Evolutionary conservation across 2,329 filamentous ascomycete genomes (phyloP), one percentile per base, ranked within the genome.

Genomic region (Aaosphaeria pasadenensis): DNA sequence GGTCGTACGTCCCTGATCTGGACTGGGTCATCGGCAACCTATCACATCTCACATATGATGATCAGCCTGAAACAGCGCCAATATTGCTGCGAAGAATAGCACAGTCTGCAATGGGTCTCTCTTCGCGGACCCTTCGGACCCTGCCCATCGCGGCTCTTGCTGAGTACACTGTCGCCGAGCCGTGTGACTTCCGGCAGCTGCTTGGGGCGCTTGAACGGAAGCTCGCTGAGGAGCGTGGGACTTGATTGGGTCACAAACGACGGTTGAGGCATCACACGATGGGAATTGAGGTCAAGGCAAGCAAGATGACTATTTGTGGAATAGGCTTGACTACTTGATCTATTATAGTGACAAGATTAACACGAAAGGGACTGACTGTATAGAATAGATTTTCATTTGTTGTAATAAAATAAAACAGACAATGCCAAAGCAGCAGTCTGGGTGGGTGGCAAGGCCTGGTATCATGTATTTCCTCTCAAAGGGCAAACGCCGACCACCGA

Each of bases 21-120:
- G 54, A 58, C 11, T 64, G 70, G 50, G 70, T 64, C 51, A 47
- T 52, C 6, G 41, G 62, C 5, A 24, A 24, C 17, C 17, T 24
- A 24, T 24, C 17, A 24, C 44, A 54, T 35, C 50, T 57, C 7
- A 42, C 48, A 5, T 39, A 55, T 39, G 17, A 24, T 24, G 17
- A 24, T 24, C 48, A 53, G 17, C 50, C 58, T 3, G 36, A 57
- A 1, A 60, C 63, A 31, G 56, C 62, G 1, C 64, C 60, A 9
- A 48, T 52, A 2, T 59, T 61, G 35, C 53, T 74, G 3, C 65
- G 61, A 57, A 42, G 43, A 1, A 52, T 74, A 7, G 60, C 71
- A 5, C 50, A 64, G 33, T 29, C 43, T 13, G 54, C 49, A 13
- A 42, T 39, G 5, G 58, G 58, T 1, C 43, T 60, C 30, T 62